A percentile compares a stretch with the other conserved stretches of the same genome.
These are phyloP conservation scores for Urostyla sp. DNA, from an alignment of 73 alveolate species.

Conservation along the genomic window DNA sequence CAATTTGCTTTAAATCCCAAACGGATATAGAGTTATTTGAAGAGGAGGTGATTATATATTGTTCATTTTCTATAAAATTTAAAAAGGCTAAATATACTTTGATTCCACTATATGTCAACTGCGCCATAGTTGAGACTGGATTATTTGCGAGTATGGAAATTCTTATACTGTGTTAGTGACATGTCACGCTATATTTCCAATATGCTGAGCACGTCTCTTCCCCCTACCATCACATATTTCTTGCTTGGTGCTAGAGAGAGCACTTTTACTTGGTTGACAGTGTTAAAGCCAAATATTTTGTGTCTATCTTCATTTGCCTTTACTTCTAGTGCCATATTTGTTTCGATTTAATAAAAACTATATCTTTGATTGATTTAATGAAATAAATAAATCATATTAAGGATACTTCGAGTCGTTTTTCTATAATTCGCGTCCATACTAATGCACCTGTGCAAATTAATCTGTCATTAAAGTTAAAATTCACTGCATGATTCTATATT, in stretches of 20 bases:
- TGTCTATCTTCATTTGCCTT: not conserved
- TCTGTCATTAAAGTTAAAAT: conserved; percentile 46
- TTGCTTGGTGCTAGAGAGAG: not conserved
- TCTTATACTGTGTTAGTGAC: not conserved
- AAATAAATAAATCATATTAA: not conserved
- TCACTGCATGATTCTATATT: conserved; percentile 26
- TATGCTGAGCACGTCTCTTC: conserved; percentile 11
- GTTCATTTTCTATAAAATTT: not conserved
- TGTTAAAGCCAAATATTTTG: not conserved
- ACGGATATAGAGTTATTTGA: conserved; percentile 4
- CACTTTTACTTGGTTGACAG: not conserved
- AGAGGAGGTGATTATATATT: not conserved
- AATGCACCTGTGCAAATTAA: conserved; percentile 48
- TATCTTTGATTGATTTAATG: not conserved
- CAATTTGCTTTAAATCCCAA: conserved; percentile 23
- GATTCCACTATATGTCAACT: conserved; percentile 11
- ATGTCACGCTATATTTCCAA: not conserved
- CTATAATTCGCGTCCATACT: conserved; percentile 36
- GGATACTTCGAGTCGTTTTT: conserved; percentile 38
- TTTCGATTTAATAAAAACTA: not conserved
- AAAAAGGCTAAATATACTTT: not conserved
- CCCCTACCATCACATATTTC: conserved; percentile 21
- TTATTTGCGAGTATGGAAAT: conserved; percentile 16
- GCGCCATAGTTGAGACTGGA: conserved; percentile 26
- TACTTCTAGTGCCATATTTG: not conserved